Conservation (phyloP, 345 rosid genomes). For the Bruguiera parviflora region DNA sequence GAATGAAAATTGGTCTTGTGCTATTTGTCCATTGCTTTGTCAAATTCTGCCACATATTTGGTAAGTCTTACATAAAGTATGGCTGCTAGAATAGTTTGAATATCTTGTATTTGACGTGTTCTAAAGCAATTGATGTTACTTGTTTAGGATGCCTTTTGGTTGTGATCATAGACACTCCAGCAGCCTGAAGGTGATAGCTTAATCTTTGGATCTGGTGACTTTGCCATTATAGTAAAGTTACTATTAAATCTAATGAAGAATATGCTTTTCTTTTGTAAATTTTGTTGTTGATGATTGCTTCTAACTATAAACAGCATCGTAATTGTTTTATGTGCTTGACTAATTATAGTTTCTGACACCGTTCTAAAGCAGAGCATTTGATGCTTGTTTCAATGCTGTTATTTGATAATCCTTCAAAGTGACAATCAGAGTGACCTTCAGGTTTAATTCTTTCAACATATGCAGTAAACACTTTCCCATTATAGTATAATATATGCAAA, state of each 20-base stretch:
- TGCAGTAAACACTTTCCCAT: no score
- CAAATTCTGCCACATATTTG: constrained; percentile 72
- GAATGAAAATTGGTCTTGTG: constrained; percentile 70
- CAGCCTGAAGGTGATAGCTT: constrained; percentile 84
- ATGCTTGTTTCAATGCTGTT: constrained; percentile 73
- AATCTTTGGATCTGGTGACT: constrained; percentile 64
- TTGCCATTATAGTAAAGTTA: constrained; percentile 17
- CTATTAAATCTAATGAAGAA: constrained; percentile 8
- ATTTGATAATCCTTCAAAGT: constrained; percentile 16
- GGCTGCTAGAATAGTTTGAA: constrained; percentile 15
- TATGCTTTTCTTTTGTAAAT: background rate
- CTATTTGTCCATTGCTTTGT: constrained; percentile 64
- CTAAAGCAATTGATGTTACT: constrained; percentile 9
- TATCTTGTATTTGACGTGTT: constrained; percentile 1
- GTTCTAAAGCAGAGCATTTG: constrained; percentile 57
- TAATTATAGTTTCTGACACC: constrained; percentile 48
- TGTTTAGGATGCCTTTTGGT: constrained; percentile 29
- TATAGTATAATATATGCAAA: no score
- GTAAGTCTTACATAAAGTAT: constrained; percentile 63
- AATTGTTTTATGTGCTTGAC: constrained; percentile 35
- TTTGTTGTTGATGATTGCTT: constrained; percentile 1
- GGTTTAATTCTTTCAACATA: no score
- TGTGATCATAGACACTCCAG: constrained; percentile 62
- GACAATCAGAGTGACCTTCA: no score
- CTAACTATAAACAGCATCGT: constrained; percentile 11